Conservation (phyloP, 2,329 filamentous ascomycete species). For the Didymella glomerata region DNA sequence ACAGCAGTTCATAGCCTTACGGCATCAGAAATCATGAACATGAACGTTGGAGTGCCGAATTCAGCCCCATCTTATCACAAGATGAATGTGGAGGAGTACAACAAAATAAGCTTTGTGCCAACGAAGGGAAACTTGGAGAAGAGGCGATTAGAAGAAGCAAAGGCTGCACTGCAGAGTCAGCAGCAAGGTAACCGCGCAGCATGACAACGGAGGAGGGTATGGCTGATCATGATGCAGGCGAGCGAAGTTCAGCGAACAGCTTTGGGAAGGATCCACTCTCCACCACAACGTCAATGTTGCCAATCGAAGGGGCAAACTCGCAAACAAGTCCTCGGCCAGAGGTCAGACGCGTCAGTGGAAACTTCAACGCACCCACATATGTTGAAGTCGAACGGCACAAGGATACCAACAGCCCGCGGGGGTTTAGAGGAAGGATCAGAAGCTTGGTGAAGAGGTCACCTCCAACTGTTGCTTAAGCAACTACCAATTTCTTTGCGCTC, state of each 20-base stretch:
- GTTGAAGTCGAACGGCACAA: constrained; percentile 34
- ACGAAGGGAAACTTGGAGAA: constrained; percentile 4
- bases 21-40: constrained; percentile 1
- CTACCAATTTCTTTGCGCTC: background rate
- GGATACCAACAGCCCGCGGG: constrained; percentile 22
- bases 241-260: constrained; percentile 4
- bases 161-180: constrained; percentile 6
- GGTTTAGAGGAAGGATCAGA: constrained; percentile 22
- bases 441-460: constrained; percentile 23
- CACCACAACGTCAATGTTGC: constrained; percentile 18
- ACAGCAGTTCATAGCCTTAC: background rate
- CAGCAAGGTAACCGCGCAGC: constrained; percentile 4
- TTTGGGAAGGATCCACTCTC: constrained; percentile 9
- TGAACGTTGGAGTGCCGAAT: constrained; percentile 5
- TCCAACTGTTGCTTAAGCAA: constrained; percentile 4
- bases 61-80: constrained; percentile 7
- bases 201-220: background rate
- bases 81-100: constrained; percentile 14
- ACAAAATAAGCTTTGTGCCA: constrained; percentile 2
- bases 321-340: constrained; percentile 22
- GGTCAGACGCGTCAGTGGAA: constrained; percentile 33
- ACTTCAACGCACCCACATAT: constrained; percentile 41
- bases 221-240: constrained; percentile 9
- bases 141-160: constrained; percentile 4
- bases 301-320: constrained; percentile 13